These are phyloP conservation scores for Hanseniaspora pseudoguilliermondii DNA, from an alignment of 805 yeast genomes.

Conservation along the genomic window DNA sequence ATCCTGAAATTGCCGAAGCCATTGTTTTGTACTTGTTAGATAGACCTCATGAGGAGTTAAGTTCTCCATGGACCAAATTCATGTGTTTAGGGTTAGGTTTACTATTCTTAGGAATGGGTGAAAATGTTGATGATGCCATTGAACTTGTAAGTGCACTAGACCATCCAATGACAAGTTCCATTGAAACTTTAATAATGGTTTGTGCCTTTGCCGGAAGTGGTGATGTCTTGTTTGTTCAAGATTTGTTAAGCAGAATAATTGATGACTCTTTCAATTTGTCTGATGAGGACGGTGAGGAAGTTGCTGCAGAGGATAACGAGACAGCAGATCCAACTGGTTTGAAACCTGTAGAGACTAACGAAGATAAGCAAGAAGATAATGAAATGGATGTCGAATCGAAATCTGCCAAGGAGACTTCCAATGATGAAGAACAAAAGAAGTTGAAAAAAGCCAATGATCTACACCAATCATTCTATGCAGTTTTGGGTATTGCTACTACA, in stretches of 20 bases:
- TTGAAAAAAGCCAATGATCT: slow-evolving; percentile 25
- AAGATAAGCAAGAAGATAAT: slow-evolving; percentile 23
- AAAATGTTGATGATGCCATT: slow-evolving; percentile 83
- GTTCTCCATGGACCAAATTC: slow-evolving; percentile 78
- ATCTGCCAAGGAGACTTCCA: slow-evolving; percentile 21
- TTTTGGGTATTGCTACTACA: slow-evolving; percentile 82
- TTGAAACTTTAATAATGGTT: slow-evolving; percentile 77
- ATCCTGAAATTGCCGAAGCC: slow-evolving; percentile 88
- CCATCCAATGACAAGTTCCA: slow-evolving; percentile 80
- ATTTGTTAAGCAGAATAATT: slow-evolving; percentile 76
- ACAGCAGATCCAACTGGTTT: slow-evolving; percentile 17
- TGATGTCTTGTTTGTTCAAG: slow-evolving; percentile 87
- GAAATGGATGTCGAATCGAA: slow-evolving; percentile 27
- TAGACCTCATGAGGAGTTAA: slow-evolving; percentile 62
- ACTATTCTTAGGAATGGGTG: slow-evolving; percentile 84
- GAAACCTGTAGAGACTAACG: slow-evolving; percentile 16
- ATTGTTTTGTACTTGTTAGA: slow-evolving; percentile 83
- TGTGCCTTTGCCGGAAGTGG: slow-evolving; percentile 98
- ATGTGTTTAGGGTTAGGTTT: slow-evolving; percentile 86
- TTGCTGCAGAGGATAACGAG: slow-evolving; percentile 23
- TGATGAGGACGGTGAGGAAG: slow-evolving; percentile 30
- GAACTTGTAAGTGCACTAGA: slow-evolving; percentile 92
- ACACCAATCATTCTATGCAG: slow-evolving; percentile 61
- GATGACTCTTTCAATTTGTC: slow-evolving; percentile 48
- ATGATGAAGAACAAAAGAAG: slow-evolving; percentile 21